phyloP scores from a whole-genome alignment of 805 yeast species.

The Candida tammaniensis region DNA sequence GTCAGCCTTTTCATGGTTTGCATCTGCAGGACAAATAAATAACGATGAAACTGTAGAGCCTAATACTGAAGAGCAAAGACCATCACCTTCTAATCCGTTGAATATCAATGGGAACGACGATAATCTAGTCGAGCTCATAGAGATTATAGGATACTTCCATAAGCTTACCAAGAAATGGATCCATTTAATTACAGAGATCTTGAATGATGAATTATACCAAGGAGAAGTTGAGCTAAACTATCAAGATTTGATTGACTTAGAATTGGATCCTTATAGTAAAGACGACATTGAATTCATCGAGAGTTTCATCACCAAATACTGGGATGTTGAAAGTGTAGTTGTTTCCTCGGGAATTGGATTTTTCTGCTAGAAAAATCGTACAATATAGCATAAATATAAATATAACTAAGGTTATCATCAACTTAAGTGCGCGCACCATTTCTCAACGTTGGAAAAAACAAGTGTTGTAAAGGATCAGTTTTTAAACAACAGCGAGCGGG shows the following conservation, averaged over 20 bases:
- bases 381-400: too few relatives aligned
- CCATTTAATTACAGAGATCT: slow-evolving; percentile 31
- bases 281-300: slow-evolving; percentile 35
- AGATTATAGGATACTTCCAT: slow-evolving; percentile 38
- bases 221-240: slow-evolving; percentile 31
- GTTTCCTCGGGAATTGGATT: slow-evolving; percentile 12
- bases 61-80: too few relatives aligned
- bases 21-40: slow-evolving; percentile 66
- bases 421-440: too few relatives aligned
- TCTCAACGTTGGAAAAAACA: too few relatives aligned
- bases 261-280: slow-evolving; percentile 40
- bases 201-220: slow-evolving; percentile 23
- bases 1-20: slow-evolving; percentile 84
- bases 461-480: too few relatives aligned
- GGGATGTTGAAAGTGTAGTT: slow-evolving; percentile 17
- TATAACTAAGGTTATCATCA: too few relatives aligned
- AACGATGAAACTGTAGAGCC: slow-evolving; percentile 12
- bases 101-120: slow-evolving; percentile 3
- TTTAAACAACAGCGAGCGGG: too few relatives aligned
- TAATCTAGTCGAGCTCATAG: slow-evolving; percentile 12
- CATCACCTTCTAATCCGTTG: background rate
- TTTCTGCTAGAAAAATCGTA: slow-evolving; percentile 12
- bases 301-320: slow-evolving; percentile 31
- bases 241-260: slow-evolving; percentile 42
- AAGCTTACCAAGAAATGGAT: slow-evolving; percentile 38